Percentiles rank a stretch among this genome's conserved stretches.
phyloP scores from a whole-genome alignment of 768 basidiomycete species.

The Hygrophorus russula region DNA sequence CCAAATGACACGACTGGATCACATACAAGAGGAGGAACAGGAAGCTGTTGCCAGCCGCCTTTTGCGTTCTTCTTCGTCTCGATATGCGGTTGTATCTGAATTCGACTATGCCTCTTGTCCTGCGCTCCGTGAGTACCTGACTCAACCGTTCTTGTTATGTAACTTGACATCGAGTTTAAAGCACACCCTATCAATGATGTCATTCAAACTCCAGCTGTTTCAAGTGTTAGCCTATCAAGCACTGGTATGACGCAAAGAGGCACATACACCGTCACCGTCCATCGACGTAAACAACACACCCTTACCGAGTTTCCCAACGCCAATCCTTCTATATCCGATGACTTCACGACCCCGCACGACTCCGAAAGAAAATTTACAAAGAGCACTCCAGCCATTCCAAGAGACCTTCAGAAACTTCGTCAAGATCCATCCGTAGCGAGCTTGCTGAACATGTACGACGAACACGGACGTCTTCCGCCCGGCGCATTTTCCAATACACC shows the following conservation, averaged over 20 bases:
- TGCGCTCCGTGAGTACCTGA: slow-evolving; percentile 50
- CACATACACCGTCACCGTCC: slow-evolving; percentile 67
- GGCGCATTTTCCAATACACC: slow-evolving; percentile 56
- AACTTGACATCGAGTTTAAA: slow-evolving; percentile 12
- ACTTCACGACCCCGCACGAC: slow-evolving; percentile 14
- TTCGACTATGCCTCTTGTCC: slow-evolving; percentile 47
- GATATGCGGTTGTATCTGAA: slow-evolving; percentile 46
- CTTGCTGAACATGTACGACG: slow-evolving; percentile 62
- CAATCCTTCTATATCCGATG: slow-evolving; percentile 20
- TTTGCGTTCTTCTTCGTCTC: slow-evolving; percentile 63
- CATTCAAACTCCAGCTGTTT: slow-evolving; percentile 34
- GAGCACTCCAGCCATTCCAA: slow-evolving; percentile 12
- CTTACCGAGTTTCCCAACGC: slow-evolving; percentile 58
- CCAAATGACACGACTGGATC: slow-evolving; percentile 10
- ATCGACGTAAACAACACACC: slow-evolving; percentile 46
- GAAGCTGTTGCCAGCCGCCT: slow-evolving; percentile 40
- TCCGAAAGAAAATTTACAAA: slow-evolving; percentile 13
- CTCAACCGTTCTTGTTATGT: not conserved
- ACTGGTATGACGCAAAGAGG: slow-evolving; percentile 38
- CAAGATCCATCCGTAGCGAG: slow-evolving; percentile 74
- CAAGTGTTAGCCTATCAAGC: slow-evolving; percentile 43
- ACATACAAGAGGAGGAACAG: slow-evolving; percentile 37
- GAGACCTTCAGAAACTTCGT: slow-evolving; percentile 45
- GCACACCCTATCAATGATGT: slow-evolving; percentile 61
- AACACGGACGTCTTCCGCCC: slow-evolving; percentile 51